Evolutionary conservation across 768 basidiomycete species (phyloP).

Genomic region (Rhizopogon rudus): DNA sequence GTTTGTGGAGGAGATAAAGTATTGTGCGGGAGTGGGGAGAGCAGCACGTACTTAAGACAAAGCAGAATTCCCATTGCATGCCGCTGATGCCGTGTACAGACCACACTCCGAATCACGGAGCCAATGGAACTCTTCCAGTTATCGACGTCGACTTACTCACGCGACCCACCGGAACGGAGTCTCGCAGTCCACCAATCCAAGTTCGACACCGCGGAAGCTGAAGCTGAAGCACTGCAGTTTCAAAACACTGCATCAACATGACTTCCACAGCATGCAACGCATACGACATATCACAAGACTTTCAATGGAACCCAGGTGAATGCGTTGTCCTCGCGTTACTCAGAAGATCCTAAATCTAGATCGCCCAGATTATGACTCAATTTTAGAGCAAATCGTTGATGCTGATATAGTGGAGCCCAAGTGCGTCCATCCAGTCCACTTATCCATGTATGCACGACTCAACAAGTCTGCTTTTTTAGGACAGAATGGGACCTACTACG

Average conservation of each 20-base stretch:
- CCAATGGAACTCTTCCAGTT: no score
- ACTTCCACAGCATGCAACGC: slow-evolving; percentile 7
- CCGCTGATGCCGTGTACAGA: neutral
- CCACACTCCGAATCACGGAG: no score
- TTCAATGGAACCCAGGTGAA: slow-evolving; percentile 53
- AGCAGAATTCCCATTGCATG: neutral
- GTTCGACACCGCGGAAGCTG: no score
- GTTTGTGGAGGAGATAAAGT: neutral
- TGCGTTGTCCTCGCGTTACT: neutral
- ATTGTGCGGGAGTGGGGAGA: neutral
- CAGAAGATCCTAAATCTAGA: slow-evolving; percentile 7
- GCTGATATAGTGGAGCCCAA: slow-evolving; percentile 62
- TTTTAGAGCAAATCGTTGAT: slow-evolving; percentile 58
- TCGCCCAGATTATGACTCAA: slow-evolving; percentile 47
- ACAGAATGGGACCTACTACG: slow-evolving; percentile 68
- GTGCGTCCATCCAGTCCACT: slow-evolving; percentile 3
- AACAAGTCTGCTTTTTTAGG: slow-evolving; percentile 29
- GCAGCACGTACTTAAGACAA: neutral
- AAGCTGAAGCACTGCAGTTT: neutral
- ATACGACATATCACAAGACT: slow-evolving; percentile 18
- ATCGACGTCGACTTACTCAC: neutral
- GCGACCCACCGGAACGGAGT: no score
- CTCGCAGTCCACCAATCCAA: neutral
- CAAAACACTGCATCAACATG: slow-evolving; percentile 11
- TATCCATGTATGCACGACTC: slow-evolving; percentile 8